These are phyloP conservation scores for Vicia faba DNA, from an alignment of 306 rosid genomes.

Conservation along the genomic window DNA sequence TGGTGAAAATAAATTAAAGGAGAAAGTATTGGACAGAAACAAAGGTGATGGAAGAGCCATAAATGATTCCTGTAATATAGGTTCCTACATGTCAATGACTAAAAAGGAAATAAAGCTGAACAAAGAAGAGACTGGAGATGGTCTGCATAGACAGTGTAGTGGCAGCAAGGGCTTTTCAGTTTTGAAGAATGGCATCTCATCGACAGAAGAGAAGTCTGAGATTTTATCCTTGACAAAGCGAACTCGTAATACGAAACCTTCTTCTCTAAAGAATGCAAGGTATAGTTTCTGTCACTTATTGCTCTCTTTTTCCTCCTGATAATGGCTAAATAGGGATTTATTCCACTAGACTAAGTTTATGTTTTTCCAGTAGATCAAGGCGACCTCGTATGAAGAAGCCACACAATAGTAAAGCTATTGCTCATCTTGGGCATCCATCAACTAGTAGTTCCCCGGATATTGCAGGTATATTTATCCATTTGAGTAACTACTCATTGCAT, in stretches of 20 bases:
- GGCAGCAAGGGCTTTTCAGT: slow-evolving; percentile 59
- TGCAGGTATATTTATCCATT: slow-evolving; percentile 52
- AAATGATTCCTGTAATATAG: slow-evolving; percentile 47
- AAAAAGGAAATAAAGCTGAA: slow-evolving; percentile 52
- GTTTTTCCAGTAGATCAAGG: slow-evolving; percentile 72
- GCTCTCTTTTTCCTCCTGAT: neutral
- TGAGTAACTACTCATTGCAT: slow-evolving; percentile 22
- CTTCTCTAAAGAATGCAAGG: slow-evolving; percentile 78
- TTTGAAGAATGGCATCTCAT: slow-evolving; percentile 53
- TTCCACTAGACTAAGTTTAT: slow-evolving; percentile 14
- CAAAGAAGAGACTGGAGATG: slow-evolving; percentile 63
- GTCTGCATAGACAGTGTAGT: slow-evolving; percentile 63
- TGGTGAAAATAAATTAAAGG: slow-evolving; percentile 63
- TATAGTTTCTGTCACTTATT: neutral
- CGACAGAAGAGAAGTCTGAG: slow-evolving; percentile 62
- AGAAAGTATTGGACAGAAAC: slow-evolving; percentile 53
- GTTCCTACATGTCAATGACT: slow-evolving; percentile 43
- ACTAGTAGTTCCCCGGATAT: slow-evolving; percentile 54
- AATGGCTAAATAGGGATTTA: neutral
- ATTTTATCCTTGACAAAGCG: slow-evolving; percentile 56
- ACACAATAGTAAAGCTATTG: slow-evolving; percentile 61
- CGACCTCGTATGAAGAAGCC: slow-evolving; percentile 77
- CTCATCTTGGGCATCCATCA: slow-evolving; percentile 56
- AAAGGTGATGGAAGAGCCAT: slow-evolving; percentile 52
- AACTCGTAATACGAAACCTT: slow-evolving; percentile 50